Evolutionary conservation across 2,329 filamentous ascomycete genomes (phyloP).

Genomic region (Aspergillus costaricaensis): DNA sequence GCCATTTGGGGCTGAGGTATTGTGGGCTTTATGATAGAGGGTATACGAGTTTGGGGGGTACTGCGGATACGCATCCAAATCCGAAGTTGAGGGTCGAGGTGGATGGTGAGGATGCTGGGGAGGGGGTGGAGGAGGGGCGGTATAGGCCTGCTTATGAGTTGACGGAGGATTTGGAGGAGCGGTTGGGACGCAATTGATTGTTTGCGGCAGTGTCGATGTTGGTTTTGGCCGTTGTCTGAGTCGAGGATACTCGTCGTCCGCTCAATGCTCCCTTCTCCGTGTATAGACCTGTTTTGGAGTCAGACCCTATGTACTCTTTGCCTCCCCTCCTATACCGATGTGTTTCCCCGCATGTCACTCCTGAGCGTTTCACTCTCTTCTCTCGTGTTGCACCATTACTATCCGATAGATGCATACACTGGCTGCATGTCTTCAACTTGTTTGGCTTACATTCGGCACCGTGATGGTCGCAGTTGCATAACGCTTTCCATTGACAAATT

Average conservation of each 20-base stretch:
- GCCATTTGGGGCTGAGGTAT: constrained; percentile 74
- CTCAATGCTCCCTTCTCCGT: background rate
- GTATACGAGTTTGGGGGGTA: constrained; percentile 91
- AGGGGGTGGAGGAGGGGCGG: constrained; percentile 27
- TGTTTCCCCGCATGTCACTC: background rate
- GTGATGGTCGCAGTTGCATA: background rate
- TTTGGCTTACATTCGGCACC: background rate
- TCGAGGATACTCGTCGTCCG: background rate
- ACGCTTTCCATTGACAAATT: constrained; percentile 12
- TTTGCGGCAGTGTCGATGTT: background rate
- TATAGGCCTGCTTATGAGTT: constrained; percentile 78
- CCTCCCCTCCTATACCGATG: background rate
- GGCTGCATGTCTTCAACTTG: background rate
- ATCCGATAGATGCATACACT: background rate
- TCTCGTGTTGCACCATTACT: background rate
- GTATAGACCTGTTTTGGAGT: background rate
- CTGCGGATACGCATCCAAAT: constrained; percentile 85
- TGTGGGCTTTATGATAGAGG: constrained; percentile 85
- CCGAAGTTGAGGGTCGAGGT: constrained; percentile 61
- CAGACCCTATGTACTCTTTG: background rate
- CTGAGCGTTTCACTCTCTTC: background rate
- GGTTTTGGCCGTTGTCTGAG: background rate
- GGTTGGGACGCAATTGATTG: constrained; percentile 67
- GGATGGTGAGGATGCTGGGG: constrained; percentile 20
- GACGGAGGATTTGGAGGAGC: constrained; percentile 73